Base-by-base conservation (phyloP, 805 yeast genomes). In the Starmerella riodocensis region DNA sequence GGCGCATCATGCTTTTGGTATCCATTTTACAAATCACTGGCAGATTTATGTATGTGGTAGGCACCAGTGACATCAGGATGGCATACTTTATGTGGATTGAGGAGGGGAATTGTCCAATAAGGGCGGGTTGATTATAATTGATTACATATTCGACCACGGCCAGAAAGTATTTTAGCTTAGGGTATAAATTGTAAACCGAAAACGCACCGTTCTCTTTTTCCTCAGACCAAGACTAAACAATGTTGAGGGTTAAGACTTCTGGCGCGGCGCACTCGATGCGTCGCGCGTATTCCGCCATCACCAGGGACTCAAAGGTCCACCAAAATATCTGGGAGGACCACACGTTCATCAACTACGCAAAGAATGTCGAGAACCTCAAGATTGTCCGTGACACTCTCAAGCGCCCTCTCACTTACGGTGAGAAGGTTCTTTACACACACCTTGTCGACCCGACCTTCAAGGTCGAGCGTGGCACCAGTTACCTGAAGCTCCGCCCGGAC, bases 401-500 rank as follows among this genome's bases (percentile, higher is more conserved):
- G 56, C 77, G 93, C 62, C 97, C 96, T 29, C 72, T 88, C 56
- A 88, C 97, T 39, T 77, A 83, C 58, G 96, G 95, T 48, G 97
- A 88, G 70, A 88, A 88, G 70, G 74, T 88, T 52, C 70, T 88
- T 51, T 91, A 88, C 66, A 88, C 94, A 50, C 97, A 88, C 67
- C 73, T 88, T 62, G 94, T 81, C 58, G 74, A 88, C 57, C 96
- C 96, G 47, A 85, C 74, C 52, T 84, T 84, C 65, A 77, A 79
- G 49, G 74, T 80, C 53, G 73, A 66, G 63, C 78, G 97, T 62
- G 96, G 97, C 59, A 73, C 75, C 42, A 78, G 91, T 36, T 88
- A 88, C 67, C 72, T 86, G 64, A 88, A 88, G 67, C 73, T 88
- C 60, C 78, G 93, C 66, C 97, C 97, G 40, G 97, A 86, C 64